phyloP scores from a whole-genome alignment of 1,284 basidiomycete genomes.

The Kalmanozyma brasiliensis region DNA sequence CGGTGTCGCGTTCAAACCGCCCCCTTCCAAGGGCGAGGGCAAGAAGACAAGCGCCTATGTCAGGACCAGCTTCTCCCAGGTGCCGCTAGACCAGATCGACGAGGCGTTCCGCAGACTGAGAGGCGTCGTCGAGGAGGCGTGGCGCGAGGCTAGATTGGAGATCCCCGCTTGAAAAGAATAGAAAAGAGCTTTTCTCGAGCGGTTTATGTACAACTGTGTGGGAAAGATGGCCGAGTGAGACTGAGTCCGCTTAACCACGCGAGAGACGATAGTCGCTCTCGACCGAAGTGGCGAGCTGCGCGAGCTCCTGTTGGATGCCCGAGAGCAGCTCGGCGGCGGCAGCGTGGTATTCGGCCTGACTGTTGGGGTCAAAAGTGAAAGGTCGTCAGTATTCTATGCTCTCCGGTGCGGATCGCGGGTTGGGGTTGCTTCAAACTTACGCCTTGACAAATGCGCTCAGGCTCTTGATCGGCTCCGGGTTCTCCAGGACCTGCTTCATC shows the following conservation, averaged over 20 bases:
- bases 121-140: slow-evolving; percentile 53
- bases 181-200: background rate
- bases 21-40: background rate
- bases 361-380: slow-evolving; percentile 1
- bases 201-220: slow-evolving; percentile 7
- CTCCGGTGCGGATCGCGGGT: background rate
- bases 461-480: slow-evolving; percentile 95
- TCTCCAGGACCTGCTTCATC: slow-evolving; percentile 97
- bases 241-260: slow-evolving; percentile 32
- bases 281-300: slow-evolving; percentile 85
- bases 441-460: slow-evolving; percentile 91
- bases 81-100: slow-evolving; percentile 55
- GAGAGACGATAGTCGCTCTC: slow-evolving; percentile 84
- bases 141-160: slow-evolving; percentile 51
- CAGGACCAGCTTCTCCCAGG: slow-evolving; percentile 60
- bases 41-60: slow-evolving; percentile 52
- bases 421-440: slow-evolving; percentile 70
- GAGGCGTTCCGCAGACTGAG: slow-evolving; percentile 55
- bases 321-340: slow-evolving; percentile 77
- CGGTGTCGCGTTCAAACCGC: slow-evolving; percentile 70
- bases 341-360: slow-evolving; percentile 82
- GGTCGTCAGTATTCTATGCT: background rate
- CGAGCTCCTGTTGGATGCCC: slow-evolving; percentile 84
- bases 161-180: slow-evolving; percentile 11
- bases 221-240: background rate